phyloP scores from a whole-genome alignment of 169 alveolate genomes.

The Ichthyophthirius multifiliis region DNA sequence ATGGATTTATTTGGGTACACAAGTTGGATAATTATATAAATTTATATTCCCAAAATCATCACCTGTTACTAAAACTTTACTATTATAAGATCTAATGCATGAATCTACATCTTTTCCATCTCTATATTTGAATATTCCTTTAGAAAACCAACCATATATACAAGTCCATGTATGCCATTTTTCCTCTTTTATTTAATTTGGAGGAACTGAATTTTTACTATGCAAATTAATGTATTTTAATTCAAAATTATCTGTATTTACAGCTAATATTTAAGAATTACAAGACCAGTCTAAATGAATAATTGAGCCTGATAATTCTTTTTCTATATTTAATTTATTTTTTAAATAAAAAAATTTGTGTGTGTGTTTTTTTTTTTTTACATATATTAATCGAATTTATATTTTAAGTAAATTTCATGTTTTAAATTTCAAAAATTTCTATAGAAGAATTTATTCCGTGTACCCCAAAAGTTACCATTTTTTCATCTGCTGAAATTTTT shows the following conservation, averaged over 20 bases:
- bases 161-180: constrained; percentile 86
- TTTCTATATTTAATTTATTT: constrained; percentile 44
- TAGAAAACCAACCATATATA: constrained; percentile 77
- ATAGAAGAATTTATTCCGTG: constrained; percentile 78
- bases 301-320: constrained; percentile 71
- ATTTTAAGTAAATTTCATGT: too few species aligned
- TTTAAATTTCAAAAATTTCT: constrained; percentile 57
- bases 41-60: constrained; percentile 79
- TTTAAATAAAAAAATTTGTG: too few species aligned
- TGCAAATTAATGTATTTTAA: constrained; percentile 68
- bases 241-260: constrained; percentile 84
- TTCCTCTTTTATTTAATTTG: constrained; percentile 61
- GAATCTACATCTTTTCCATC: too few species aligned
- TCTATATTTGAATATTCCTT: constrained; percentile 74
- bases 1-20: constrained; percentile 53
- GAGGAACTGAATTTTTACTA: constrained; percentile 46
- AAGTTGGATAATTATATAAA: constrained; percentile 82
- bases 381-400: too few species aligned
- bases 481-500: constrained; percentile 72
- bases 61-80: constrained; percentile 78
- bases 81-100: constrained; percentile 55
- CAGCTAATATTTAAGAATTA: constrained; percentile 63
- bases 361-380: too few species aligned
- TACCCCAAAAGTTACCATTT: constrained; percentile 79
- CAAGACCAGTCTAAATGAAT: constrained; percentile 84